Evolutionary conservation across 192 early-diverging fungal genomes (phyloP).

Genomic region (Coemansia biformis): DNA sequence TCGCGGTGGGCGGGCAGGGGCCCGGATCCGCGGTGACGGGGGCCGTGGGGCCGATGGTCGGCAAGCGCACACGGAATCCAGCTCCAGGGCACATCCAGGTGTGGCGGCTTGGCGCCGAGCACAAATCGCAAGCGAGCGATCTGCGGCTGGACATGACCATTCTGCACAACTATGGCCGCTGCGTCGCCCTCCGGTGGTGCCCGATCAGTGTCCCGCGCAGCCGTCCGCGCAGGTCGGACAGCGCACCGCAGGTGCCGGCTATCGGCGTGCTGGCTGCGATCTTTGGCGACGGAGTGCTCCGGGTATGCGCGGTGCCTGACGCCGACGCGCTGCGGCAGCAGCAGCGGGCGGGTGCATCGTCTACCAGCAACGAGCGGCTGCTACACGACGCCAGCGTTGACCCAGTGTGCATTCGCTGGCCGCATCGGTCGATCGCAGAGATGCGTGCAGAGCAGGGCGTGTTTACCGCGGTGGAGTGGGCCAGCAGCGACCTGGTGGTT

Average conservation of each 20-base stretch:
- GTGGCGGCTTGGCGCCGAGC: constrained; percentile 20
- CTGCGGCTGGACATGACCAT: constrained; percentile 21
- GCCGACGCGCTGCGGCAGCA: constrained; percentile 4
- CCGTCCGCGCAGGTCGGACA: no score
- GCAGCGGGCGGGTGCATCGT: not conserved
- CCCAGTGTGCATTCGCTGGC: constrained; percentile 26
- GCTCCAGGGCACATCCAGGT: constrained; percentile 31
- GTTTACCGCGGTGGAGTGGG: constrained; percentile 36
- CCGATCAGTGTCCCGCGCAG: constrained; percentile 23
- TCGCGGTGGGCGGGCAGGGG: constrained; percentile 25
- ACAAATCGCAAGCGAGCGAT: not conserved
- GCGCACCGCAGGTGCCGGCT: constrained; percentile 1
- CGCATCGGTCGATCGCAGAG: constrained; percentile 21
- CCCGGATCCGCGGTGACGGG: not conserved
- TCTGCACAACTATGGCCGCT: constrained; percentile 30
- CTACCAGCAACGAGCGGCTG: no score
- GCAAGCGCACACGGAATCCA: constrained; percentile 9
- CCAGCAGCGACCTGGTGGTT: constrained; percentile 16
- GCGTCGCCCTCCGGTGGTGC: constrained; percentile 32
- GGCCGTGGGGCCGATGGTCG: not conserved
- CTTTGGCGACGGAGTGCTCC: constrained; percentile 42
- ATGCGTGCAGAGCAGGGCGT: constrained; percentile 17
- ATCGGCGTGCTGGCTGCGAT: constrained; percentile 25
- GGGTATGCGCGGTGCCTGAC: constrained; percentile 25
- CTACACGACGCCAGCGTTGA: not conserved